Evolutionary conservation across 1,284 basidiomycete species (phyloP), one percentile per base, ranked within the genome.

Genomic region (Mycena citricolor): DNA sequence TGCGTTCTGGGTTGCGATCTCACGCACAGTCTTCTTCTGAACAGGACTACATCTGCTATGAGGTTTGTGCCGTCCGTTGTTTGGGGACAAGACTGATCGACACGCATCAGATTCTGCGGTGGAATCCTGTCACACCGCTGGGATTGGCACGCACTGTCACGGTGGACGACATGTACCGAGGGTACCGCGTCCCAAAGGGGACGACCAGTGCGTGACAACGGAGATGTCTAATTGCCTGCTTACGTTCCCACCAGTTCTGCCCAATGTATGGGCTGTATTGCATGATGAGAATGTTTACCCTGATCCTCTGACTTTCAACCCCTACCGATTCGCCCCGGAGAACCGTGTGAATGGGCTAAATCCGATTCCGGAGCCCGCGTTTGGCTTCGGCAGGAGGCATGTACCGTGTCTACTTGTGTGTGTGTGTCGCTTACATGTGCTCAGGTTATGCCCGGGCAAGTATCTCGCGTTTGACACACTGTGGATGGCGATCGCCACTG

Each of bases 401-500:
- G 54, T 35, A 16, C 19, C 12, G 25, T 22, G 22, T 13, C 17
- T 11, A 20, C 1, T n/a, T n/a, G 26, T 31, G 12, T 16, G 24
- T 10, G 24, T 49, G 6, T 28, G n/a, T 8, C 33, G 19, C 4
- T 30, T n/a, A 13, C 23, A n/a, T 8, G 16, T 25, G 25, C 37
- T 16, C 32, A 74, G 70, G 23, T 51, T 68, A 35, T 78, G 76
- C 51, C 73, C 76, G 2, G 77, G 76, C 5, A 57, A 65, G 38
- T 67, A 66, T 60, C 61, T 77, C 8, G 71, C 68, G 40, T 66
- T 70, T 44, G 73, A 76, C 51, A 65, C 69, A 13, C 49, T 78
- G 14, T 78, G 71, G 69, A 70, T 77, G 34, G 58, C 68, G 12
- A 60, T 76, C 19, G 73, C 71, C 29, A 70, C 69, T 2, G 63